Percentiles rank a stretch among this genome's conserved stretches.
Conservation (phyloP, 257 asterid genomes). For the Plectranthus barbatus region DNA sequence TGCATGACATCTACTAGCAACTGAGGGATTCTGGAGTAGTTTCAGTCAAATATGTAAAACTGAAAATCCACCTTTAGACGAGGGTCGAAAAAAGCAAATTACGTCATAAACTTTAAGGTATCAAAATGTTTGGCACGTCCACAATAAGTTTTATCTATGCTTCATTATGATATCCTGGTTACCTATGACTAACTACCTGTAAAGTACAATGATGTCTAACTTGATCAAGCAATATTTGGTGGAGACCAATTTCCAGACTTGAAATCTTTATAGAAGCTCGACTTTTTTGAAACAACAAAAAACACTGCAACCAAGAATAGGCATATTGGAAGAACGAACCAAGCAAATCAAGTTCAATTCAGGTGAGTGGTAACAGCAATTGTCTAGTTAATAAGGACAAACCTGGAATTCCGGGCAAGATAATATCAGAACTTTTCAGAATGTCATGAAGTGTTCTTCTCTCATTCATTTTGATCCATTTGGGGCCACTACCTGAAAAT, state of each 20-base stretch:
- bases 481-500: conserved; percentile 34
- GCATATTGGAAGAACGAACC: neutral
- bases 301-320: conserved; percentile 46
- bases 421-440: conserved; percentile 42
- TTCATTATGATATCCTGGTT: neutral
- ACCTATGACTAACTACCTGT: neutral
- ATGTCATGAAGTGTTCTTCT: conserved; percentile 61
- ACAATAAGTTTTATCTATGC: neutral
- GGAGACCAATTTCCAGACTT: conserved; percentile 74
- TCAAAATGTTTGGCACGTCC: neutral
- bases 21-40: no score
- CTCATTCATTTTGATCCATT: conserved; percentile 68
- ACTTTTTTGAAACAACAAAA: conserved; percentile 55
- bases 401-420: conserved; percentile 91
- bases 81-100: no score
- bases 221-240: conserved; percentile 34
- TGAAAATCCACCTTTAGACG: no score
- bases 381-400: conserved; percentile 9
- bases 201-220: neutral
- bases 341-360: conserved; percentile 4
- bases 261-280: conserved; percentile 64
- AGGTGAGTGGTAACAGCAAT: neutral
- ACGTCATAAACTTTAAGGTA: no score
- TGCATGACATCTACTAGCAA: no score
- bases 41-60: no score